Base-by-base conservation (phyloP, 768 basidiomycete genomes). In the Auricularia cornea region DNA sequence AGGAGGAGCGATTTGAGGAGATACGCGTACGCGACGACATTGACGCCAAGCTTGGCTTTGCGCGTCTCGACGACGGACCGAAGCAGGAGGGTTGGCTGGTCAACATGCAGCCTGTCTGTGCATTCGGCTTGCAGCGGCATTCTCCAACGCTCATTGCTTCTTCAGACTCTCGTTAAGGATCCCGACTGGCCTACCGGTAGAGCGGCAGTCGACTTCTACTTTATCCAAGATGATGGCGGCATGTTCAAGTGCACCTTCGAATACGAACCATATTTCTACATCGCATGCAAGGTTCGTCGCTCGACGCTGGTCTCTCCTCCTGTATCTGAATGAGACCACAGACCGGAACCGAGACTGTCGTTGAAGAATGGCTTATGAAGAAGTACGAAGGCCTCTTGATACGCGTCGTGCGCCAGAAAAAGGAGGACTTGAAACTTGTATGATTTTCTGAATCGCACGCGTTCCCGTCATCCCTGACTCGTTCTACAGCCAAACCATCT, bases 351-450 rank as follows among this genome's bases (percentile, higher is more conserved):
- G 96, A 98, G 73, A 87, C 88, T 1, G 83, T 82, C 8, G 89
- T 98, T 14, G 97, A 99, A 74, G 96, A 98, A 75, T 99, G 93
- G 92, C 77, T 98, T 10, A 81, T 89, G 75, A 95, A 96, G 75
- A 88, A 87, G 67, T 98, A 91, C 74, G 95, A 98, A 73, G 94
- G 93, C 1, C 72, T 90, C 33, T 83, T 98, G 59, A 83, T 79
- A 66, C 88, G 90, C 41, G 86, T 97, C 57, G 80, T 84, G 38
- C 85, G 93, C 30, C 83, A 88, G 70, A 83, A 84, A 70, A 98
- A 98, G 72, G 95, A 98, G 74, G 97, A 99, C 72, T 84, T 98
- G 64, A 86, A 93, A 68, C 74, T 96, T 60, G 79, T 79, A 40
- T 60, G 78, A 67, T 18, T 14, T 20, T 32, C 23, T 51, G 0